Evolutionary conservation across 805 yeast species (phyloP), one percentile per base, ranked within the genome.

Genomic region (Priceomyces melissophilus): DNA sequence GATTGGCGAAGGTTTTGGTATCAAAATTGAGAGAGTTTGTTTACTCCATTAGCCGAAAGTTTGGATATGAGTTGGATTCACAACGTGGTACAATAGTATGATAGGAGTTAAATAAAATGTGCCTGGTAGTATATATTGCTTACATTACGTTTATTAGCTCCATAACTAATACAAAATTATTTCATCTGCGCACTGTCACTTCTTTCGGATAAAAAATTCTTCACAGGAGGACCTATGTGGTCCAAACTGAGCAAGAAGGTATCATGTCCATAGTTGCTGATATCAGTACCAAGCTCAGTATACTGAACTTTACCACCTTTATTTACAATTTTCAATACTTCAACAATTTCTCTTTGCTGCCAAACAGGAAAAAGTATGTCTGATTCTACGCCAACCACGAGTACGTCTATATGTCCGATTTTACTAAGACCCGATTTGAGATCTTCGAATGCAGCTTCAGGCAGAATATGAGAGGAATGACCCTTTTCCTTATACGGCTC

Each of bases 291-390:
- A 43, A 90, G 70, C 58, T 90, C 96, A 41, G 80, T 71, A 57
- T 88, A 87, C 42, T 68, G 65, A 36, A 84, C 72, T 28, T 55
- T 48, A 3, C 55, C 44, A 12, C 49, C 42, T 32, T 43, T 37
- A 32, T 49, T 47, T 32, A 69, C 69, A 30, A 56, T 62, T 38
- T 58, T 64, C 35, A 90, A 69, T 29, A 80, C 77, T 11, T 78
- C 76, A 23, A 79, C 81, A 42, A 87, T 81, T 57, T 90, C 96
- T 42, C 81, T 65, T 63, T 90, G 97, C 66, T 90, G 97, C 96
- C 96, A 87, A 29, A 83, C 87, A 1, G 97, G 97, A 70, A 90
- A 90, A 38, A 90, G 71, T 31, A 86, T 85, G 58, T 90, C 97
- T 1, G 93, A 83, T 56, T 87, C 93, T n/a, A 89, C 96, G 9